Base-by-base conservation (phyloP, 768 basidiomycete species). In the Tephrocybe sp. region DNA sequence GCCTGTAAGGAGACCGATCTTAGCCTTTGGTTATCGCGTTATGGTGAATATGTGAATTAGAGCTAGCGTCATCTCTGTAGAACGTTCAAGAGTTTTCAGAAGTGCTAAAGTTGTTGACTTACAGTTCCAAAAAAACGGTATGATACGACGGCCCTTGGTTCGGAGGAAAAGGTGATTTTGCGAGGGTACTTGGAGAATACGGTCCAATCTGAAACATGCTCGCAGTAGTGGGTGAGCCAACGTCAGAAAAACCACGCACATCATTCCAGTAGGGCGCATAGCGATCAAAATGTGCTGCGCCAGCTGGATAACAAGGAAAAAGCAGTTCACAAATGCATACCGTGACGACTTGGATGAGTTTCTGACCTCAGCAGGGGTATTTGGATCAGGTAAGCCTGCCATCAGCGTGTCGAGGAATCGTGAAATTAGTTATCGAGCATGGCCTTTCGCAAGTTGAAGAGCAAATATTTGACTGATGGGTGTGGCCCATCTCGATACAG, bases 351-450 rank as follows among this genome's bases (percentile, higher is more conserved):
- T 7, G 35, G 36, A 43, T 35, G 30, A 42, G 53, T 48, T 48
- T 65, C 60, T 48, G 26, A 87, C 85, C 71, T 87, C 81, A 52
- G 72, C 72, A 49, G 73, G 66, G 54, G 71, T 71, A 65, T 61
- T 75, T 10, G 72, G 68, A 62, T 80, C 85, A 60, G 90, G 77
- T 59, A 87, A 71, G 12, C n/a, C n/a, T n/a, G 88, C 88, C 66
- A 91, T 72, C 63, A 91, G 71, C 72, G 83, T 84, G 72, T 91
- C 88, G 59, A 91, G 87, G 69, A 91, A 91, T 56, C 87, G 81
- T 69, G 85, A 78, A 45, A 79, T 82, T 17, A 84, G 83, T 64
- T 85, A 85, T 83, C 48, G 86, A 88, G 69, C 89, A 91, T 35
- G 89, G 86, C 51, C 87, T 70, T 53, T 80, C 73, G 67, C 80